Evolutionary conservation across 2,329 filamentous ascomycete species (phyloP).

Genomic region (Podosphaera fusca): DNA sequence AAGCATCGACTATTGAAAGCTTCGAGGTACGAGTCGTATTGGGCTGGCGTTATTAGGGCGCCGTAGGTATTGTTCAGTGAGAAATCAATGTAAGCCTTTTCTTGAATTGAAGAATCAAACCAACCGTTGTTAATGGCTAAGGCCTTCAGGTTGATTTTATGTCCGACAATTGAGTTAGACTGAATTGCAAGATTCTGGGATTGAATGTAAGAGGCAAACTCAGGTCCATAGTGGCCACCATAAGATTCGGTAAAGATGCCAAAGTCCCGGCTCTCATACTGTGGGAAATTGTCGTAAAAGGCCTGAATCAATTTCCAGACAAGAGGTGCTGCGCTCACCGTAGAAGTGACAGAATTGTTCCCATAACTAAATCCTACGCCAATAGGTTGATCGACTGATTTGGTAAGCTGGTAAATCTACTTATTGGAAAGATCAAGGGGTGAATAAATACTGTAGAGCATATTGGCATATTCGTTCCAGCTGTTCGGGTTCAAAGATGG

Average conservation of each 20-base stretch:
- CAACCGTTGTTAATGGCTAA: slow-evolving; percentile 18
- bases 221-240: slow-evolving; percentile 33
- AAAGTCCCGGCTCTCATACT: slow-evolving; percentile 34
- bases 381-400: slow-evolving; percentile 17
- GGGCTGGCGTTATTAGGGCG: slow-evolving; percentile 18
- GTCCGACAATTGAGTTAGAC: slow-evolving; percentile 17
- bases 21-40: slow-evolving; percentile 14
- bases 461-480: slow-evolving; percentile 19
- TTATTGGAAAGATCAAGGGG: neutral
- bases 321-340: slow-evolving; percentile 22
- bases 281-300: slow-evolving; percentile 39
- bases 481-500: slow-evolving; percentile 20
- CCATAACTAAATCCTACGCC: slow-evolving; percentile 22
- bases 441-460: slow-evolving; percentile 15
- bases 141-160: slow-evolving; percentile 16
- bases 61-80: slow-evolving; percentile 18
- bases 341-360: slow-evolving; percentile 21
- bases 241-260: slow-evolving; percentile 29
- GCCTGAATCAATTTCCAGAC: slow-evolving; percentile 35
- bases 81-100: slow-evolving; percentile 14
- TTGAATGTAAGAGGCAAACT: slow-evolving; percentile 25
- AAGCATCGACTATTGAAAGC: slow-evolving; percentile 18
- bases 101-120: slow-evolving; percentile 33
- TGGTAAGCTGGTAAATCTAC: neutral
- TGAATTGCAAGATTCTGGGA: slow-evolving; percentile 30